phyloP scores from a whole-genome alignment of 2,329 filamentous ascomycete genomes.

The Sarocladium strictum region DNA sequence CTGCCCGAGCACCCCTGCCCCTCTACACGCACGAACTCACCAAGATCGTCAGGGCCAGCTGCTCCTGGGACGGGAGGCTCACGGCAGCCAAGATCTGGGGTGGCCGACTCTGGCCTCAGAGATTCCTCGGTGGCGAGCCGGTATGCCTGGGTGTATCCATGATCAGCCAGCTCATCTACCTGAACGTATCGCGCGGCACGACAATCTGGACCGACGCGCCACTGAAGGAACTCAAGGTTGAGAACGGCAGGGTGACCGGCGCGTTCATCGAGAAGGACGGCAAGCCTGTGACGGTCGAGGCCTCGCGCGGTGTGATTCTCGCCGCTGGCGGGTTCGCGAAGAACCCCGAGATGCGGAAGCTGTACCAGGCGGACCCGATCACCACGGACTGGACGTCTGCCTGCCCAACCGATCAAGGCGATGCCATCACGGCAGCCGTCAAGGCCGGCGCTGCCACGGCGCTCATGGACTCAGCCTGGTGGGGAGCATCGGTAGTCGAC shows the following conservation, averaged over 20 bases:
- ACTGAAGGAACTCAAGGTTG: slow-evolving; percentile 13
- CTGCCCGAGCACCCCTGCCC: not conserved
- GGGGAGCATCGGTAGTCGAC: slow-evolving; percentile 24
- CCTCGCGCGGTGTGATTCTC: slow-evolving; percentile 25
- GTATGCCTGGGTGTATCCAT: slow-evolving; percentile 18
- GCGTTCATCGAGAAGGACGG: slow-evolving; percentile 20
- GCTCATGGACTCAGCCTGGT: slow-evolving; percentile 24
- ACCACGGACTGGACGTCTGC: slow-evolving; percentile 21
- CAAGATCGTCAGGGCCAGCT: slow-evolving; percentile 12
- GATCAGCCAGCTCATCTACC: slow-evolving; percentile 17
- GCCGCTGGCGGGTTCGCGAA: slow-evolving; percentile 29
- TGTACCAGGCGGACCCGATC: slow-evolving; percentile 16
- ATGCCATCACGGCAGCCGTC: slow-evolving; percentile 18
- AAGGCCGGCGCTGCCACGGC: slow-evolving; percentile 23
- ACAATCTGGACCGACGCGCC: slow-evolving; percentile 13
- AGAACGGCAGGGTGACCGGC: slow-evolving; percentile 15
- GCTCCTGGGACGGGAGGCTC: slow-evolving; percentile 10
- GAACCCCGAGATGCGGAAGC: slow-evolving; percentile 23
- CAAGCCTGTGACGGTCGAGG: slow-evolving; percentile 15
- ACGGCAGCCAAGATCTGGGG: slow-evolving; percentile 12
- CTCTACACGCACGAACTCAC: slow-evolving; percentile 13
- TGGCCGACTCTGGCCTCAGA: slow-evolving; percentile 9
- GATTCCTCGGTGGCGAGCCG: slow-evolving; percentile 1
- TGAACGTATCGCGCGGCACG: slow-evolving; percentile 11
- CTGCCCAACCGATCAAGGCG: slow-evolving; percentile 18